Evolutionary conservation across 139 green algal species (phyloP), one percentile per base, ranked within the genome.

Genomic region (Haematococcus sp.): DNA sequence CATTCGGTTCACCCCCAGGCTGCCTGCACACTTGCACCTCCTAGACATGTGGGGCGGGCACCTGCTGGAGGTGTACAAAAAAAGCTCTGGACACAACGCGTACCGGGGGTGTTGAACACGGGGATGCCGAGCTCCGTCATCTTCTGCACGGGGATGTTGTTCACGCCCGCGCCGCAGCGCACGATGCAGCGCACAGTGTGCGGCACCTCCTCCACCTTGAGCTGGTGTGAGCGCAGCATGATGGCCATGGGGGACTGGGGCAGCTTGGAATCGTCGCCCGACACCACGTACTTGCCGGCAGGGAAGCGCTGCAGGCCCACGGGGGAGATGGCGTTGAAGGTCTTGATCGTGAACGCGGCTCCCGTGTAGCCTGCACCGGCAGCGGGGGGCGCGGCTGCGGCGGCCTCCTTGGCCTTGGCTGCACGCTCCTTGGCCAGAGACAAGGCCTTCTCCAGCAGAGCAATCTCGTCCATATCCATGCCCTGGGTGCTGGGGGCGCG

Each of bases 21-120:
- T n/a, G n/a, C n/a, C n/a, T n/a, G n/a, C n/a, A n/a, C n/a, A n/a
- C n/a, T n/a, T n/a, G n/a, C n/a, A n/a, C n/a, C n/a, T n/a, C n/a
- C n/a, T n/a, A n/a, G n/a, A n/a, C n/a, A n/a, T n/a, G n/a, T n/a
- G n/a, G n/a, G n/a, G n/a, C n/a, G n/a, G n/a, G n/a, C n/a, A n/a
- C n/a, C n/a, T n/a, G n/a, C n/a, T n/a, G n/a, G n/a, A n/a, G n/a
- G n/a, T n/a, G n/a, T n/a, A n/a, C n/a, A n/a, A n/a, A n/a, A n/a
- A n/a, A n/a, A n/a, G n/a, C n/a, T n/a, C n/a, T n/a, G n/a, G n/a
- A n/a, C n/a, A n/a, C n/a, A n/a, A n/a, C n/a, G n/a, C n/a, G n/a
- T n/a, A n/a, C n/a, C n/a, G 31, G 83, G 83, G 1, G 83, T 88
- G 79, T 88, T 88, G 69, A 88, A 88, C 44, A 88, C 83, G 7